Conservation (phyloP, 78 protist species). For the Mantamonas sphyraenae region DNA sequence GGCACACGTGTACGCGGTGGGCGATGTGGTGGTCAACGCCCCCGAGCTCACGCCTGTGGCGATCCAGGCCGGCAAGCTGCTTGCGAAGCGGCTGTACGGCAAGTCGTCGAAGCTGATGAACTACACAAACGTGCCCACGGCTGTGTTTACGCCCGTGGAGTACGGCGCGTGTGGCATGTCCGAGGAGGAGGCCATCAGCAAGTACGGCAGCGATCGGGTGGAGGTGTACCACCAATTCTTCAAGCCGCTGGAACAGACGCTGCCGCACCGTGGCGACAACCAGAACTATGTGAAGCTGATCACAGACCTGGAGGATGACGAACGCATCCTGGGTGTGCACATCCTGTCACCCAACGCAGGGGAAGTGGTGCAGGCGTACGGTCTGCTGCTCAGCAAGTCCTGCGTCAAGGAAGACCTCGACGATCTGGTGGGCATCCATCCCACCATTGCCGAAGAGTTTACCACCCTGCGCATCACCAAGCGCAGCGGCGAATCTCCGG, state of each 20-base stretch:
- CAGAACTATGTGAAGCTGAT: conserved; percentile 61
- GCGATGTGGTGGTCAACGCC: conserved; percentile 44
- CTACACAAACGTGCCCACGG: conserved; percentile 67
- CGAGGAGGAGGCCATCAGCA: conserved; percentile 73
- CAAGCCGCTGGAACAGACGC: conserved; percentile 59
- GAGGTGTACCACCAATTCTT: conserved; percentile 58
- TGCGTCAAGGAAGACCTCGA: conserved; percentile 76
- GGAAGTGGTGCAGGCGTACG: conserved; percentile 83
- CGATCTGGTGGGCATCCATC: conserved; percentile 89
- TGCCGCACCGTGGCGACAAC: conserved; percentile 58
- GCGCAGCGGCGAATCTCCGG: conserved; percentile 42
- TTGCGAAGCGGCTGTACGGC: conserved; percentile 67
- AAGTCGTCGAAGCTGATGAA: conserved; percentile 23
- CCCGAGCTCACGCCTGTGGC: conserved; percentile 95
- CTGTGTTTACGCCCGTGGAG: conserved; percentile 93
- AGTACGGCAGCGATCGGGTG: conserved; percentile 65
- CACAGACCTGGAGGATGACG: conserved; percentile 16
- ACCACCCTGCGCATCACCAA: conserved; percentile 50
- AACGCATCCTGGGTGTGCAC: conserved; percentile 77
- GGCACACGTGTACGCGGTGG: conserved; percentile 71
- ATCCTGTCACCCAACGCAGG: conserved; percentile 84
- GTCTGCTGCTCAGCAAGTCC: conserved; percentile 28
- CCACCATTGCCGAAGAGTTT: conserved; percentile 77
- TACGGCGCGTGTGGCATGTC: conserved; percentile 74
- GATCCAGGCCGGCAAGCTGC: conserved; percentile 64